Base-by-base conservation (phyloP, 495 filamentous ascomycete species). In the Penicillium parvum region DNA sequence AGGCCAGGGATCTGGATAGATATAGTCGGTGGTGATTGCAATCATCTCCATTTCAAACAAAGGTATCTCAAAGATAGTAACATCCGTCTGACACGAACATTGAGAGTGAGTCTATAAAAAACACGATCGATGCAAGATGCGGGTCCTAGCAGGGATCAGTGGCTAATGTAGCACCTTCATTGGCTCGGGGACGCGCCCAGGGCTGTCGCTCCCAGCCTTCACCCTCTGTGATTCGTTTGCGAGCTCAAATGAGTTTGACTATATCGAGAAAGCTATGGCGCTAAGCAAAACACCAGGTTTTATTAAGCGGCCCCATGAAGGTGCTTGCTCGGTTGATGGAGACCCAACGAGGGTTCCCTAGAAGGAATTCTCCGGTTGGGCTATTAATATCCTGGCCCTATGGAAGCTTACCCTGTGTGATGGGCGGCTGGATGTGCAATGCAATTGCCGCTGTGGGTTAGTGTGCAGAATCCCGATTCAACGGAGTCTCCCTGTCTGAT, bases 231-330 rank as follows among this genome's bases (percentile, higher is more conserved):
- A 61, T 58, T 61, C 46, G 57, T 30, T 11, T 21, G n/a, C 17
- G 28, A 3, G n/a, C 21, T 14, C 33, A 46, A 53, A 40, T 43
- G 27, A 53, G 37, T 50, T 59, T 40, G 46, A 28, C 49, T 48
- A 41, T 50, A 53, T 53, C 41, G 37, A 47, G 46, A 47, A 34
- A 37, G 40, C 46, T 39, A 32, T 37, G 28, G 58, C 58, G 58
- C 58, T 61, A 61, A 61, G 44, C 49, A 42, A 58, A 58, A 58
- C 55, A 58, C 32, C 45, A 26, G 40, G 34, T 23, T 29, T 34
- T 33, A 45, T 19, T 49, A 35, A 45, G 57, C 54, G 38, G 41
- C 46, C 33, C 35, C 18, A 14, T 38, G 37, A 36, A 42, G 45
- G 26, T 43, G 36, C 20, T 33, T 22, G 23, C 26, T 25, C 10